Evolutionary conservation across 768 basidiomycete genomes (phyloP), one percentile per base, ranked within the genome.

Genomic region (Tephrocybe rancida): DNA sequence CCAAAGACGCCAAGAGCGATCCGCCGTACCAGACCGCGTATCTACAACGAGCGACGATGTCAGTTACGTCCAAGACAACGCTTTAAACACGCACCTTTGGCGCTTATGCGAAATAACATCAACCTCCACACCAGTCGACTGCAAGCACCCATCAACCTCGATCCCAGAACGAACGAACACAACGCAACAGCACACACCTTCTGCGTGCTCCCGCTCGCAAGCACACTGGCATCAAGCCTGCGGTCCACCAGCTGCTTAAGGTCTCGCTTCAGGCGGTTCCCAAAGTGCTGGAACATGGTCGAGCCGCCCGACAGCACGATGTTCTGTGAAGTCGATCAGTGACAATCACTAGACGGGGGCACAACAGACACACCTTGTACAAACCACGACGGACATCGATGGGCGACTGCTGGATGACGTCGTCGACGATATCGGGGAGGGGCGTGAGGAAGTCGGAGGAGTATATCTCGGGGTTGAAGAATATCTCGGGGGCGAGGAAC

Each of bases 1-100:
- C 93, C 62, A 96, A 79, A 48, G 93, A 95, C 5, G 95, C 97
- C 56, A 98, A 81, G 30, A 98, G 80, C 6, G 92, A 95, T 24
- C 97, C 97, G 63, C 97, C 97, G 64, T 91, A 98, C 97, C 97
- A 99, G 26, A 98, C 97, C 18, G 97, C 97, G 57, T 92, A 90
- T 57, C 88, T 90, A 50, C 29, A n/a, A n/a, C 22, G 45, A 38
- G 39, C 37, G 41, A 30, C 44, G 47, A 46, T n/a, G n/a, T 50
- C 38, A 65, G 42, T 64, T 16, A 26, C 39, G 29, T 24, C 21
- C 18, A 49, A 22, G 21, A 6, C 16, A 2, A 46, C 29, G 29
- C 29, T 18, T 18, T n/a, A n/a, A 16, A 39, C 18, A 61, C 74
- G 64, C 71, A 95, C 81, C 95, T 82, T 76, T 98, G 96, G 53